Evolutionary conservation across 768 basidiomycete species (phyloP).

Genomic region (Leccinum obscurum): DNA sequence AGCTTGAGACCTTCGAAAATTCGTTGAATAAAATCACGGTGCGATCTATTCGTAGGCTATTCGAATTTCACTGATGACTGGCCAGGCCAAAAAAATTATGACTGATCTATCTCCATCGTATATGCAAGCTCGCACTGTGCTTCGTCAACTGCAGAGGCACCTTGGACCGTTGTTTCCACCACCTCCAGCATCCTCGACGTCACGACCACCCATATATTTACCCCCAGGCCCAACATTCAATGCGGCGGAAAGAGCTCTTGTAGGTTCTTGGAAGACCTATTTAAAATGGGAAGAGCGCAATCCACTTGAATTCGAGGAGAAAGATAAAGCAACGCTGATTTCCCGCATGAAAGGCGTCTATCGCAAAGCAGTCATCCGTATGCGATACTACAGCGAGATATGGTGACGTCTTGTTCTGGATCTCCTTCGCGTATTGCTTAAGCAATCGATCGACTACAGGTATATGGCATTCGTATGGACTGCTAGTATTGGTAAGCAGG

Average conservation of each 20-base stretch:
- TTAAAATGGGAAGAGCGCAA: slow-evolving; percentile 96
- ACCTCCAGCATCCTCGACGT: slow-evolving; percentile 41
- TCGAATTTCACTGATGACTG: slow-evolving; percentile 12
- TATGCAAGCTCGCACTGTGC: slow-evolving; percentile 91
- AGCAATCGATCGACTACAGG: slow-evolving; percentile 45
- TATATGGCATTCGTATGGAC: slow-evolving; percentile 90
- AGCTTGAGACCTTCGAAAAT: slow-evolving; percentile 90
- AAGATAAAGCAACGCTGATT: slow-evolving; percentile 65
- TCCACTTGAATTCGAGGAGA: slow-evolving; percentile 88
- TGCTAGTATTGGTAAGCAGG: slow-evolving; percentile 67
- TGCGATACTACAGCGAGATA: slow-evolving; percentile 94
- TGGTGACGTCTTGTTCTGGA: slow-evolving; percentile 54
- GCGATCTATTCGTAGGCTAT: slow-evolving; percentile 17
- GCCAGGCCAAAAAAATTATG: slow-evolving; percentile 92
- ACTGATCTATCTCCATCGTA: slow-evolving; percentile 88
- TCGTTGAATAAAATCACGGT: slow-evolving; percentile 85
- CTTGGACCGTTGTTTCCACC: slow-evolving; percentile 60
- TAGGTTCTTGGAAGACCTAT: slow-evolving; percentile 90
- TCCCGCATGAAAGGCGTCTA: slow-evolving; percentile 80
- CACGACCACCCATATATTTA: slow-evolving; percentile 51
- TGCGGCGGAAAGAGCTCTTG: slow-evolving; percentile 65
- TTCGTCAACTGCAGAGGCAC: slow-evolving; percentile 79
- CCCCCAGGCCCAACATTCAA: slow-evolving; percentile 75
- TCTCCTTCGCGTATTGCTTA: slow-evolving; percentile 9
- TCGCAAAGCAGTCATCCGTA: slow-evolving; percentile 84